phyloP scores from a whole-genome alignment of 2,329 filamentous ascomycete genomes.

The Didymella exigua region DNA sequence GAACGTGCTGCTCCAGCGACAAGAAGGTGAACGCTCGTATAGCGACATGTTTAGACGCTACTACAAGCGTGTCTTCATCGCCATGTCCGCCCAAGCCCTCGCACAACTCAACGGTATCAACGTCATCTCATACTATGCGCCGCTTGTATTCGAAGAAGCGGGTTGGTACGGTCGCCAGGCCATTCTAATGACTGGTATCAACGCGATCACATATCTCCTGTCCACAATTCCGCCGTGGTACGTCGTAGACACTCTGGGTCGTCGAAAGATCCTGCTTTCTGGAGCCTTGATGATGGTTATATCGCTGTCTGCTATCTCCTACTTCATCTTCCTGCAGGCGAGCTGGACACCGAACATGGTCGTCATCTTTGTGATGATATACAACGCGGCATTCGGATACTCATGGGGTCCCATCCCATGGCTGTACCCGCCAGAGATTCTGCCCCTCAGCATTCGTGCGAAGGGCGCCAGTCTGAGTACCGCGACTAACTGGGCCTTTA shows the following conservation, averaged over 20 bases:
- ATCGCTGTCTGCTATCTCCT: slow-evolving; percentile 87
- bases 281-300: slow-evolving; percentile 89
- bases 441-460: slow-evolving; percentile 93
- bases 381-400: slow-evolving; percentile 96
- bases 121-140: slow-evolving; percentile 98
- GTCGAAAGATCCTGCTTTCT: slow-evolving; percentile 84
- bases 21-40: slow-evolving; percentile 93
- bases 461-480: slow-evolving; percentile 97
- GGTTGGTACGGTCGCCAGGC: slow-evolving; percentile 93
- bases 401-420: slow-evolving; percentile 98
- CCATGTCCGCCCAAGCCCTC: slow-evolving; percentile 96
- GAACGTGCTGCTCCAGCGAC: slow-evolving; percentile 88
- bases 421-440: slow-evolving; percentile 98
- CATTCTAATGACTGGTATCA: slow-evolving; percentile 96
- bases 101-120: slow-evolving; percentile 99
- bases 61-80: slow-evolving; percentile 90
- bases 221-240: slow-evolving; percentile 98
- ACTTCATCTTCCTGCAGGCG: slow-evolving; percentile 91
- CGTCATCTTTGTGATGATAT: slow-evolving; percentile 95
- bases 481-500: slow-evolving; percentile 97
- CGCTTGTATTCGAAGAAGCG: slow-evolving; percentile 93
- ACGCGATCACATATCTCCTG: slow-evolving; percentile 86
- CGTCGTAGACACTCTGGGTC: slow-evolving; percentile 88
- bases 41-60: slow-evolving; percentile 94
- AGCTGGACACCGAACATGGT: slow-evolving; percentile 79